Evolutionary conservation across 306 rosid species (phyloP), one percentile per base, ranked within the genome.

Genomic region (Cicer pinnatifidum): DNA sequence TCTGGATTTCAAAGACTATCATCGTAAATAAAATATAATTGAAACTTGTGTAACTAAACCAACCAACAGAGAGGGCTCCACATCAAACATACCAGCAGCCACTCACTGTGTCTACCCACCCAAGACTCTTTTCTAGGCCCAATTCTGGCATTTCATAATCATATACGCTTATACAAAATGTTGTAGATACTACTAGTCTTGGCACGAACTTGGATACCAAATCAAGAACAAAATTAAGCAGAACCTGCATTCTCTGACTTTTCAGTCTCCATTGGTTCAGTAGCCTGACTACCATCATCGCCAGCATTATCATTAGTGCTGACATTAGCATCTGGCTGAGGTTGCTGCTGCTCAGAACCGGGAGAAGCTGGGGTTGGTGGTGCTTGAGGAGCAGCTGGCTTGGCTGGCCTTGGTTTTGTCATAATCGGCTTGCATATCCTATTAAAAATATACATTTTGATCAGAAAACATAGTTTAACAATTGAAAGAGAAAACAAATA

Each of bases 341-440:
- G 41, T 78, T 57, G 77, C 50, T 67, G 77, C 79, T 60, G 67
- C 82, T 88, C 89, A 3, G 76, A 79, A 1, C 81, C 85, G 67
- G 83, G 82, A 46, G 90, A 75, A 40, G 84, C 60, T 11, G 84
- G 88, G 69, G 87, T 73, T 78, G 85, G 71, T 2, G 92, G 85
- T n/a, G 88, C 40, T 61, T 83, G 88, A 0, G 96, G 88, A 10
- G 89, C 64, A 41, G 87, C 85, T 13, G 93, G 90, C 82, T 89
- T 92, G 52, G 86, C 74, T 0, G 99, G 97, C 72, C 76, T 94
- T 33, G 96, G 97, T 82, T 89, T 94, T 1, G 59, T 89, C 99
- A 94, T 89, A 41, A 94, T 78, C 0, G 99, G 97, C 81, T 89
- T 94, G 63, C 98, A 88, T 54, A 86, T 84, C 87, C 96, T 89